Evolutionary conservation across 1,284 basidiomycete species (phyloP), one percentile per base, ranked within the genome.

Genomic region (Marasmius oreades): DNA sequence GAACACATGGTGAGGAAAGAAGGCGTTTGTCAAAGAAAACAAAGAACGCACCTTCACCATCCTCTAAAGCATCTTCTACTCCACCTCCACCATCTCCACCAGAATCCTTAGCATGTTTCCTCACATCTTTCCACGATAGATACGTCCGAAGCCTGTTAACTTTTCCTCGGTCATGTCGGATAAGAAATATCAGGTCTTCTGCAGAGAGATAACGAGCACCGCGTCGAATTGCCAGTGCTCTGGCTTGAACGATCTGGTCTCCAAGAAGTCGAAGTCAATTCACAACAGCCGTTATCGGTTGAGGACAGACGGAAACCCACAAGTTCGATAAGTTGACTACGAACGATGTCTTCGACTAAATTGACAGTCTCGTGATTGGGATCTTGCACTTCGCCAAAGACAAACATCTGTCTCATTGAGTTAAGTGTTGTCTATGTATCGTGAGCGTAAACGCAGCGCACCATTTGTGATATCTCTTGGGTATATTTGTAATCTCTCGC

Each of bases 111-210:
- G 94, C 94, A 62, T 94, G 92, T 67, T 97, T 97, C 16, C 96
- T 84, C 6, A 98, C 95, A 62, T 98, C 96, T 68, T 97, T 98
- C 95, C 96, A 99, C 0, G 91, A 92, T n/a, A 99, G 81, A 67
- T 98, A 98, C 10, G 93, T 97, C 24, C 93, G 75, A 18, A 98
- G 76, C 23, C 96, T 80, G 70, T 98, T 97, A 58, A 98, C 93
- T 71, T 98, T 97, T 20, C 90, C 92, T 59, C 93, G 79, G 72
- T 98, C 96, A 66, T 97, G 92, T 8, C 96, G 87, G 66, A 98
- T 95, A 63, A 98, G 85, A 65, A 98, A 98, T 63, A 99, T 94
- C 56, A 98, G 85, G 71, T 99, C 96, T 70, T 98, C 95, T 0
- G 94, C 88, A 0, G 92, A 87, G 34, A 98, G 80, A 64, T 88